phyloP scores from a whole-genome alignment of 441 rosid species.

The Aleurites moluccanus region DNA sequence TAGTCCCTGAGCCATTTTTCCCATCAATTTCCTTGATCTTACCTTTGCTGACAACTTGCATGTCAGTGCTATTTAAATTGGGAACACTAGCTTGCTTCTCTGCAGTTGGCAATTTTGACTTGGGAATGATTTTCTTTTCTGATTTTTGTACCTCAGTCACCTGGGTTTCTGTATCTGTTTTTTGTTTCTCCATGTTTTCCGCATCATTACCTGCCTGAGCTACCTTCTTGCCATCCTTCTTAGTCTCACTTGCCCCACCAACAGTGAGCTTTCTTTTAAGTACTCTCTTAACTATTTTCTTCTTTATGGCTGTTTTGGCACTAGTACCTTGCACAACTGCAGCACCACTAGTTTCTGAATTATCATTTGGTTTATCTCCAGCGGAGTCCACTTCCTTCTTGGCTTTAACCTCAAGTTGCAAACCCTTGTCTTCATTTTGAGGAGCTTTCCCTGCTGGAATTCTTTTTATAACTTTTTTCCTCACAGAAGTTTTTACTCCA shows the following conservation, averaged over 20 bases:
- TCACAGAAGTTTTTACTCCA: constrained; percentile 49
- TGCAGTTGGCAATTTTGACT: constrained; percentile 34
- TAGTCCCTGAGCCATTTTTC: constrained; percentile 26
- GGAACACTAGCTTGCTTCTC: constrained; percentile 45
- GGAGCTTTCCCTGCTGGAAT: constrained; percentile 36
- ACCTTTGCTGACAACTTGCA: constrained; percentile 41
- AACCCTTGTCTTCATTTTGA: constrained; percentile 41
- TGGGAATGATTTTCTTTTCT: constrained; percentile 30
- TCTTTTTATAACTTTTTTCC: constrained; percentile 57
- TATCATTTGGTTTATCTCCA: constrained; percentile 50
- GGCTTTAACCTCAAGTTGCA: constrained; percentile 43
- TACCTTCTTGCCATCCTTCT: constrained; percentile 44
- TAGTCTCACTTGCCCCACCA: constrained; percentile 37
- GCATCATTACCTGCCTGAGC: constrained; percentile 31
- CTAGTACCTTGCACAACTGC: constrained; percentile 44
- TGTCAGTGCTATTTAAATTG: constrained; percentile 36
- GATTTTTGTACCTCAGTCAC: constrained; percentile 19
- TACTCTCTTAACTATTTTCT: constrained; percentile 81
- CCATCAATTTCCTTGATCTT: constrained; percentile 43
- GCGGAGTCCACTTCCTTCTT: constrained; percentile 37
- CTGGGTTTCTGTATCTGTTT: constrained; percentile 33
- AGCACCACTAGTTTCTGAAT: constrained; percentile 38
- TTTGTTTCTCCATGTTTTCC: constrained; percentile 35
- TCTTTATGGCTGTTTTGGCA: constrained; percentile 61
- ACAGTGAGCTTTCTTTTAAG: constrained; percentile 67